Evolutionary conservation across 2,329 filamentous ascomycete species (phyloP).

Genomic region (Macroventuria anomochaeta): DNA sequence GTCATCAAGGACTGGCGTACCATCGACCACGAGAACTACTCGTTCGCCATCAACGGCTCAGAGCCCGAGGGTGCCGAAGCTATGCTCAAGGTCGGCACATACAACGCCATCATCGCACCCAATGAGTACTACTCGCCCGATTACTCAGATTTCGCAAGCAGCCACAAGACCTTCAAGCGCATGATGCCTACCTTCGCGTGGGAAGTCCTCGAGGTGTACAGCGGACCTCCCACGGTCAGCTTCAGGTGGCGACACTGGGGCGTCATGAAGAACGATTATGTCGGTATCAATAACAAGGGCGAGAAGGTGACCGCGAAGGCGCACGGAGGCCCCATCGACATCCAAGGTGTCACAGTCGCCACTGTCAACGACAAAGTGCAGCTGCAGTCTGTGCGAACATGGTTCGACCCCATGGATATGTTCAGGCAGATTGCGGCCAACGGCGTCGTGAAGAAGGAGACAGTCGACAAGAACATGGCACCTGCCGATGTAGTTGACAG

Average conservation of each 20-base stretch:
- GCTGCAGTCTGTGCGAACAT: slow-evolving; percentile 66
- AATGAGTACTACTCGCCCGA: slow-evolving; percentile 70
- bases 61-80: slow-evolving; percentile 64
- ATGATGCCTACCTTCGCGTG: slow-evolving; percentile 77
- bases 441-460: slow-evolving; percentile 56
- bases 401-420: slow-evolving; percentile 71
- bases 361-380: slow-evolving; percentile 66
- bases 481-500: slow-evolving; percentile 37
- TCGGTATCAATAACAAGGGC: slow-evolving; percentile 66
- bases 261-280: slow-evolving; percentile 70
- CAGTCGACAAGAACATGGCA: slow-evolving; percentile 45
- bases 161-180: slow-evolving; percentile 73
- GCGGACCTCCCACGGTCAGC: slow-evolving; percentile 65
- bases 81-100: slow-evolving; percentile 72
- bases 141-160: slow-evolving; percentile 66
- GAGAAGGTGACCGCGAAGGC: slow-evolving; percentile 69
- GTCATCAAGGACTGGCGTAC: slow-evolving; percentile 69
- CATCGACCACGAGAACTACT: slow-evolving; percentile 65
- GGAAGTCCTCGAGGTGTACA: slow-evolving; percentile 73
- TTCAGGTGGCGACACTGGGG: slow-evolving; percentile 75
- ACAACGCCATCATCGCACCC: slow-evolving; percentile 70
- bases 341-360: slow-evolving; percentile 68
- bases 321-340: slow-evolving; percentile 67
- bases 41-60: slow-evolving; percentile 68
- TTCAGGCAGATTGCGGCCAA: slow-evolving; percentile 67